Conservation (phyloP, 306 rosid genomes). For the Cajanus cajan region DNA sequence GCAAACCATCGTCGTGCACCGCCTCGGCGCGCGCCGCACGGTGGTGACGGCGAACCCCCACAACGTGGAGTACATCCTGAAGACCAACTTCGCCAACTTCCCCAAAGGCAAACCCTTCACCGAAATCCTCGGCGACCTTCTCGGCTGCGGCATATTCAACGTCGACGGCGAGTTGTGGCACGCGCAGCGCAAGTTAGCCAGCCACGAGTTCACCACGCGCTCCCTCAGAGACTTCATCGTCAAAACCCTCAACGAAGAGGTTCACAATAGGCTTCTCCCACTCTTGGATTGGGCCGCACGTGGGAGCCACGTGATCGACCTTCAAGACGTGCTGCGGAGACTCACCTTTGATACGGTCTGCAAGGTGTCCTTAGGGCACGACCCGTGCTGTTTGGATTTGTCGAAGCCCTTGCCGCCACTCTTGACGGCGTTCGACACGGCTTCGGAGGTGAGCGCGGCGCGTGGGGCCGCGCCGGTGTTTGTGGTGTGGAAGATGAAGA, state of each 20-base stretch:
- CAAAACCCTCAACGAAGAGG: constrained; percentile 59
- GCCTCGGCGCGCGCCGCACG: constrained; percentile 59
- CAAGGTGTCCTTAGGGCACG: constrained; percentile 58
- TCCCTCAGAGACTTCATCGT: constrained; percentile 53
- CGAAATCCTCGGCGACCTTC: constrained; percentile 74
- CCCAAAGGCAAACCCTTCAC: constrained; percentile 86
- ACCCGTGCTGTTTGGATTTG: constrained; percentile 55
- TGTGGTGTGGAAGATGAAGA: constrained; percentile 65
- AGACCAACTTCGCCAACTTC: constrained; percentile 63
- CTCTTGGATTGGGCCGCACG: constrained; percentile 49
- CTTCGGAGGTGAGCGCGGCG: constrained; percentile 59
- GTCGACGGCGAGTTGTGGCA: constrained; percentile 70
- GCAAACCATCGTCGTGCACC: constrained; percentile 52
- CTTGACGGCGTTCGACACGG: constrained; percentile 57
- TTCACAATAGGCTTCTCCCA: constrained; percentile 49
- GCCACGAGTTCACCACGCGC: constrained; percentile 63
- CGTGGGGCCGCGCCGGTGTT: constrained; percentile 49
- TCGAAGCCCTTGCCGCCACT: constrained; percentile 41
- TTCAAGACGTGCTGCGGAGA: constrained; percentile 67
- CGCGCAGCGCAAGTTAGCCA: constrained; percentile 64
- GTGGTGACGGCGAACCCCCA: constrained; percentile 70
- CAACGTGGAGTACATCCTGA: constrained; percentile 66
- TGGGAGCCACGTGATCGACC: constrained; percentile 41
- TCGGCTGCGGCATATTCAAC: constrained; percentile 78
- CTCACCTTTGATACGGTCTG: constrained; percentile 72